Evolutionary conservation across 306 rosid genomes (phyloP), one percentile per base, ranked within the genome.

Genomic region (Ceratonia siliqua): DNA sequence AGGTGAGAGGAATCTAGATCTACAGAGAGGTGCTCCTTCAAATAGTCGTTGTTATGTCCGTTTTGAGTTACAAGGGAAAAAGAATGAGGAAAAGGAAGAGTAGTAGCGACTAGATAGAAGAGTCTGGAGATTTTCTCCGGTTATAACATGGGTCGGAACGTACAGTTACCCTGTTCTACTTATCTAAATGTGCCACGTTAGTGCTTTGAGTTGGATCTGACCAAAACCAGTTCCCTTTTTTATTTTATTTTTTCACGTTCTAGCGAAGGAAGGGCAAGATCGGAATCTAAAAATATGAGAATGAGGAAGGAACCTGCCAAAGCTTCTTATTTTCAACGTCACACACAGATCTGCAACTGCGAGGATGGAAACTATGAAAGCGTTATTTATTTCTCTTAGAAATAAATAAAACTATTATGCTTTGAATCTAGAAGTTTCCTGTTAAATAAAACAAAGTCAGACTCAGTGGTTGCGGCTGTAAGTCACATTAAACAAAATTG

Each of bases 111-210:
- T 25, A 15, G 32, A 33, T 22, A 10, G 27, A 54, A 3, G 27
- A 54, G 2, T 9, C n/a, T 13, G 13, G 35, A 5, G 48, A 35
- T 54, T n/a, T 35, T 78, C 77, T 81, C 54, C 77, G 67, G 75
- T 81, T 43, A 12, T 30, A 0, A 0, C 0, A 49, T 3, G 65
- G 65, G 49, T n/a, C n/a, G n/a, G n/a, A n/a, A n/a, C n/a, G n/a
- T 81, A 52, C 85, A 49, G 70, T 74, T 71, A 41, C 27, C 25
- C 49, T 42, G 13, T 9, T 36, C 2, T 10, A 10, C 36, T 6
- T 20, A 39, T 62, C 0, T 52, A 67, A 28, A 67, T 13, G 20
- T 36, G 87, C 77, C 87, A 80, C 82, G 84, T 59, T 2, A 13
- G 14, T 8, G 39, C 18, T 58, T 22, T 9, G 22, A 33, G 18